Evolutionary conservation across 2,329 filamentous ascomycete genomes (phyloP).

Genomic region (Teratosphaeria nubilosa): DNA sequence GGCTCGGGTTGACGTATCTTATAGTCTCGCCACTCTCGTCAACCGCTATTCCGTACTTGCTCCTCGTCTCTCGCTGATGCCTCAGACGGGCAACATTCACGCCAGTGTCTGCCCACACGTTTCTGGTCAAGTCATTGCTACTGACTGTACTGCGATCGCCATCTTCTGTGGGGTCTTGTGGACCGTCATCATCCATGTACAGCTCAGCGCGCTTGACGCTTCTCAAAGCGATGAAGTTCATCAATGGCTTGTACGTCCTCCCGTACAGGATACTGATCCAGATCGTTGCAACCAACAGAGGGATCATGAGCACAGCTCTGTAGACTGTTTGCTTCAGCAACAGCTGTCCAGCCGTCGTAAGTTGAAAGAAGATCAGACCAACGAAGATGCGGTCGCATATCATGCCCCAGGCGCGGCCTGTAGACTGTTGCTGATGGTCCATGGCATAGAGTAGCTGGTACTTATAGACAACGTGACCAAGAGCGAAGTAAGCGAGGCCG

Average conservation of each 20-base stretch:
- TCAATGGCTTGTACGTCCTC: constrained; percentile 74
- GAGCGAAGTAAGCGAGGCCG: constrained; percentile 69
- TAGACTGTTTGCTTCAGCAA: constrained; percentile 64
- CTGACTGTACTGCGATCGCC: constrained; percentile 11
- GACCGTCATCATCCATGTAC: constrained; percentile 27
- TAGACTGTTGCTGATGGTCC: constrained; percentile 92
- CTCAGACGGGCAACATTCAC: constrained; percentile 8
- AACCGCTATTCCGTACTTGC: constrained; percentile 47
- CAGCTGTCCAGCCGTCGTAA: constrained; percentile 81
- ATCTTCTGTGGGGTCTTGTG: constrained; percentile 10
- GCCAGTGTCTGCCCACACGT: constrained; percentile 22
- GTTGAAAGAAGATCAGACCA: constrained; percentile 77
- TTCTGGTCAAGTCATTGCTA: constrained; percentile 27
- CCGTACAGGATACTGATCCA: constrained; percentile 85
- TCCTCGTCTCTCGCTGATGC: constrained; percentile 10
- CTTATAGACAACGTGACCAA: constrained; percentile 87
- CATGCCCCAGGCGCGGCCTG: constrained; percentile 89
- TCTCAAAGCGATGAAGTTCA: constrained; percentile 81
- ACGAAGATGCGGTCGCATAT: constrained; percentile 87
- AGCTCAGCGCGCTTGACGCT: constrained; percentile 61
- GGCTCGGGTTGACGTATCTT: constrained; percentile 66
- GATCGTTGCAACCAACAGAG: constrained; percentile 67
- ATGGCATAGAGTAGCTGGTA: constrained; percentile 97
- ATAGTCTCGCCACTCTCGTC: constrained; percentile 65
- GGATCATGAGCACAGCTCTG: constrained; percentile 61